Evolutionary conservation across 768 basidiomycete genomes (phyloP), one percentile per base, ranked within the genome.

Genomic region (Piloderma croceum): DNA sequence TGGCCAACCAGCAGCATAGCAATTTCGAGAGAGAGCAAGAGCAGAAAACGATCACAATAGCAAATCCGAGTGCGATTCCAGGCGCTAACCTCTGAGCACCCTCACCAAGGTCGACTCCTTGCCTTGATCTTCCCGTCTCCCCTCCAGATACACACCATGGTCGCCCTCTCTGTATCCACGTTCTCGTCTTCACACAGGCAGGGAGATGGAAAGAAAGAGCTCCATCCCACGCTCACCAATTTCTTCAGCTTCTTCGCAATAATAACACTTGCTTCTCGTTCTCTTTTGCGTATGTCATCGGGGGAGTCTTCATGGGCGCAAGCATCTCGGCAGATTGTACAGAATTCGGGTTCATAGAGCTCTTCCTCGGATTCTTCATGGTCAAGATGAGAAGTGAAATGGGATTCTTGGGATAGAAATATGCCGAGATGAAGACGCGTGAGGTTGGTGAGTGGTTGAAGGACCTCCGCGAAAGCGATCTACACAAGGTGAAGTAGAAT

Each of bases 341-440:
- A 81, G 36, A 49, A 40, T 23, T 46, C 45, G 22, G 58, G 54
- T 43, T 54, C 44, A 39, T 55, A 54, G 31, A 57, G 55, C 9
- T 57, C 50, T 42, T 62, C 56, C n/a, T n/a, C n/a, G n/a, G n/a
- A n/a, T n/a, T n/a, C n/a, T n/a, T n/a, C n/a, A 42, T 79, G 77
- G 31, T 52, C 54, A 36, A 73, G 56, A 45, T 80, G 77, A 4
- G 60, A 39, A 41, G 70, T 64, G 15, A 81, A 54, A 41, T 80
- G 56, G 29, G 60, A 59, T 20, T 73, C 69, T 37, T 73, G 67
- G 0, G 81, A 83, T n/a, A 85, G 71, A 50, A 76, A 79, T 33
- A 84, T 62, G 1, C 83, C 83, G 17, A 85, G 61, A 47, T 74
- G 73, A 12, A 85, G 66, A 43, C 71, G 57, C 12, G 62, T 55